These are phyloP conservation scores for Penicillium egyptiacum DNA, from an alignment of 495 filamentous ascomycete species.

Conservation along the genomic window DNA sequence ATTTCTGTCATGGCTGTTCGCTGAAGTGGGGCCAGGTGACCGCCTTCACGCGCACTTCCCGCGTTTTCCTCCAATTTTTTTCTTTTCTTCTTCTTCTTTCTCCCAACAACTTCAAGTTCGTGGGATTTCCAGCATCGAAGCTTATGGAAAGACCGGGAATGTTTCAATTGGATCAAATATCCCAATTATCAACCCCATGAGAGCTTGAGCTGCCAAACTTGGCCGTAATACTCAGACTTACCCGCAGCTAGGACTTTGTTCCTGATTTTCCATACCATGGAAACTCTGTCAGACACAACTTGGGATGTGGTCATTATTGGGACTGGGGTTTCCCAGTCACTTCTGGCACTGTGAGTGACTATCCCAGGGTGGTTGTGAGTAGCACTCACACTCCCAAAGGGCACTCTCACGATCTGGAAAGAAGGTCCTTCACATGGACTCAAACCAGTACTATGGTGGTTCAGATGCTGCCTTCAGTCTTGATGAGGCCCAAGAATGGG, in stretches of 20 bases:
- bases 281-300: slow-evolving; percentile 70
- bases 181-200: slow-evolving; percentile 30
- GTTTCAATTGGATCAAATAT: slow-evolving; percentile 13
- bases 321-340: slow-evolving; percentile 85
- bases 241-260: slow-evolving; percentile 22
- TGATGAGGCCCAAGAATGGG: slow-evolving; percentile 79
- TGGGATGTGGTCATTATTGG: slow-evolving; percentile 94
- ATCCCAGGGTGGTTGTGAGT: slow-evolving; percentile 20
- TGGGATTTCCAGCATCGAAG: not conserved
- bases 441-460: slow-evolving; percentile 84
- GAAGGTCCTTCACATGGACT: slow-evolving; percentile 87
- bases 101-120: not conserved
- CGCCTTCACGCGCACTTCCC: slow-evolving; percentile 12
- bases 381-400: slow-evolving; percentile 62
- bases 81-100: slow-evolving; percentile 11
- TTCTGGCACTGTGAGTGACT: slow-evolving; percentile 81
- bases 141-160: slow-evolving; percentile 9
- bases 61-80: slow-evolving; percentile 12
- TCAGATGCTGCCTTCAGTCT: slow-evolving; percentile 83
- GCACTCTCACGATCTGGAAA: slow-evolving; percentile 89
- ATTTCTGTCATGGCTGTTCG: not conserved
- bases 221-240: slow-evolving; percentile 29
- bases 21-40: slow-evolving; percentile 12
- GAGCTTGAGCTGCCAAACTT: slow-evolving; percentile 26
- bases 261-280: slow-evolving; percentile 55